Base-by-base conservation (phyloP, 1,284 basidiomycete genomes). In the Sutorius eximius region DNA sequence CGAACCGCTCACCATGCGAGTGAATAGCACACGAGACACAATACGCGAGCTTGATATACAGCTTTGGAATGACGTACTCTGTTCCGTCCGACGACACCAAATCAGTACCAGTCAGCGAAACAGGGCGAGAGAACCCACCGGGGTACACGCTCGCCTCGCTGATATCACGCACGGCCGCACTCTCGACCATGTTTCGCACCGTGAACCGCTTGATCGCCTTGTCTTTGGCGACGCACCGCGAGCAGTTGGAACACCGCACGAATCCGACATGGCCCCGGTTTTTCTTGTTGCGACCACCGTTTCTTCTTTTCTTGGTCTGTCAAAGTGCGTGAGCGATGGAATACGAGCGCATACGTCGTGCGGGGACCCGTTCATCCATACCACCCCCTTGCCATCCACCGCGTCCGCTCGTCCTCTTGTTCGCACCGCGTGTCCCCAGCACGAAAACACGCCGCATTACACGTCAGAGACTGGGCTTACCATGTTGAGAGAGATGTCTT, bases 161-260 rank as follows among this genome's bases (percentile, higher is more conserved):
- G 74, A 99, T 89, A 82, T 99, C 96, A 69, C 96, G 85, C 67
- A 99, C 91, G 60, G 96, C 96, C 56, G 96, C 96, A 70, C 93
- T 91, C 85, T 99, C 95, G 60, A 99, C 95, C 91, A 99, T 99
- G 87, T 99, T 99, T 77, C 95, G 89, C 71, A 99, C 95, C 52
- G 95, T 98, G 87, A 98, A 98, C 59, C 96, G 85, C 84, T 99
- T 99, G 89, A 99, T 98, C 64, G 97, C 96, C 87, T 98, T 99
- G 84, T 99, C 97, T 85, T 95, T 96, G 63, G 80, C 86, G 52
- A 95, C 92, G 71, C 86, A 91, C 62, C 94, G 91, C 70, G 93
- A 93, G 85, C 96, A 99, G 89, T 99, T 99, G 62, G 92, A 93
- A 86, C 96, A 99, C 71, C 97, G 91, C 72, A 99, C 85, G 75